Evolutionary conservation across 2,329 filamentous ascomycete species (phyloP).

Genomic region (Diaporthe sp.): DNA sequence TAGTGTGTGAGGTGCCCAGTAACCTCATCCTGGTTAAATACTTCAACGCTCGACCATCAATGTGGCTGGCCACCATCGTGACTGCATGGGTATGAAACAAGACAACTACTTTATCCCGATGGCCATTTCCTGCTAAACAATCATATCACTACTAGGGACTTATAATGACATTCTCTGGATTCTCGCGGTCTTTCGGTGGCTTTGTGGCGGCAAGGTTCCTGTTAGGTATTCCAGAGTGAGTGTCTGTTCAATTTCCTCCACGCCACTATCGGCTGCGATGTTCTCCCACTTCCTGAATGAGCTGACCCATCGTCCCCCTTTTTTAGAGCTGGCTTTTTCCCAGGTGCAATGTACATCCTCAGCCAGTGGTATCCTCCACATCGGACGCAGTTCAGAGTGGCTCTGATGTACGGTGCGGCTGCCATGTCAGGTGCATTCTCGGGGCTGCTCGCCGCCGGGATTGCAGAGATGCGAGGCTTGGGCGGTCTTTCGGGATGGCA

Average conservation of each 20-base stretch:
- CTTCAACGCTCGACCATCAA: neutral
- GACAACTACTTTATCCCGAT: neutral
- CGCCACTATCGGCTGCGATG: neutral
- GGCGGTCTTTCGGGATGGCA: slow-evolving; percentile 61
- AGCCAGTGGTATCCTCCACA: slow-evolving; percentile 65
- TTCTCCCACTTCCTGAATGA: neutral
- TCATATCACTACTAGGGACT: slow-evolving; percentile 51
- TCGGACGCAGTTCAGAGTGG: slow-evolving; percentile 63
- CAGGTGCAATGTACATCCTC: slow-evolving; percentile 58
- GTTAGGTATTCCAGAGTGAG: slow-evolving; percentile 58
- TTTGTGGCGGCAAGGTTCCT: slow-evolving; percentile 60
- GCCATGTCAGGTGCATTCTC: slow-evolving; percentile 58
- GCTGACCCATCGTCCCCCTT: neutral
- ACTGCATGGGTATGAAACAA: slow-evolving; percentile 10
- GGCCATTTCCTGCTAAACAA: neutral
- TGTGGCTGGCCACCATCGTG: neutral
- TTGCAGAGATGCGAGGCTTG: slow-evolving; percentile 61
- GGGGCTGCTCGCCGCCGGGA: slow-evolving; percentile 62
- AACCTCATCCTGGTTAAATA: slow-evolving; percentile 12
- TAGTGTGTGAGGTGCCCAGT: slow-evolving; percentile 46
- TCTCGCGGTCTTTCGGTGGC: slow-evolving; percentile 56
- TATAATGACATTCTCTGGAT: slow-evolving; percentile 61
- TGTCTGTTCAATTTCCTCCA: neutral
- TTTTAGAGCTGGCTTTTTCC: slow-evolving; percentile 57
- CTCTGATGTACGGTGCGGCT: slow-evolving; percentile 59